phyloP scores from a whole-genome alignment of 768 basidiomycete species.

The Tylopilus subfusipes region DNA sequence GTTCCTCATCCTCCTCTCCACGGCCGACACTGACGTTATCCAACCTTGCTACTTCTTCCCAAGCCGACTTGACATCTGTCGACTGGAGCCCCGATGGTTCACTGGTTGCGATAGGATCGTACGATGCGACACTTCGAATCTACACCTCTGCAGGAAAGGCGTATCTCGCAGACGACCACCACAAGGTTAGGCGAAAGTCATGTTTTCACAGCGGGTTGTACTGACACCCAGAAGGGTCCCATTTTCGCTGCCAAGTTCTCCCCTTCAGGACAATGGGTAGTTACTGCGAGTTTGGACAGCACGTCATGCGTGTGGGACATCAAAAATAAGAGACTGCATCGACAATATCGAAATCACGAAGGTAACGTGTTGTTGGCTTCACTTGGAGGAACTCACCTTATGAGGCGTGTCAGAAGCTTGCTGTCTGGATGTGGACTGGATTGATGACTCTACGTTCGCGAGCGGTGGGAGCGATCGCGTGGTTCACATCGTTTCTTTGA shows the following conservation, averaged over 20 bases:
- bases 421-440: conserved; percentile 80
- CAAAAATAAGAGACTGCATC: conserved; percentile 52
- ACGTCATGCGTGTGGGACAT: conserved; percentile 80
- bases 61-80: conserved; percentile 67
- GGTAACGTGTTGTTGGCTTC: conserved; percentile 38
- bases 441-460: conserved; percentile 65
- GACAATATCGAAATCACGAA: conserved; percentile 63
- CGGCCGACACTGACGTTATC: conserved; percentile 44
- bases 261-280: conserved; percentile 64
- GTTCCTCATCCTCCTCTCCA: conserved; percentile 10
- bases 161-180: conserved; percentile 60
- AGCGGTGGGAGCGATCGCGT: conserved; percentile 69
- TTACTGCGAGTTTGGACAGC: conserved; percentile 75
- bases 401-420: conserved; percentile 47
- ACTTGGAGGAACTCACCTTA: neutral
- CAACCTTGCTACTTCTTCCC: conserved; percentile 45
- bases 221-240: conserved; percentile 54
- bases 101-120: conserved; percentile 73
- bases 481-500: conserved; percentile 59
- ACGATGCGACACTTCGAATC: conserved; percentile 69
- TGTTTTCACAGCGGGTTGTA: neutral
- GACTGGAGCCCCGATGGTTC: conserved; percentile 76
- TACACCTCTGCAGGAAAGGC: conserved; percentile 57
- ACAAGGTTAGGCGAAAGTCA: conserved; percentile 48
- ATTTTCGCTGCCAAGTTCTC: conserved; percentile 81